Base-by-base conservation (phyloP, 768 basidiomycete species). In the Boletus rubescentipes region DNA sequence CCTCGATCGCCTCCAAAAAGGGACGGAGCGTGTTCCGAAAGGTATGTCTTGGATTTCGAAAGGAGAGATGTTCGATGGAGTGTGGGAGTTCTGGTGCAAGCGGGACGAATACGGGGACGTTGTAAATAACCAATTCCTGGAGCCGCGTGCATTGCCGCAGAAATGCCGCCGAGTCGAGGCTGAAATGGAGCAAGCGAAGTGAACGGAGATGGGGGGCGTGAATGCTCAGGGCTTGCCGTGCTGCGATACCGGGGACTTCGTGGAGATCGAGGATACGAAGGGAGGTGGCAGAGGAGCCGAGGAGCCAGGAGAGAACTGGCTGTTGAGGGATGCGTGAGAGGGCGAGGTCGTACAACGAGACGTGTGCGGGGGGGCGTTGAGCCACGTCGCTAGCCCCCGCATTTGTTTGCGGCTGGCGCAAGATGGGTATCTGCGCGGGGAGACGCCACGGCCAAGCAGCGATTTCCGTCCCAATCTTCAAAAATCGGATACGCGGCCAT, bases 261-360 rank as follows among this genome's bases (percentile, higher is more conserved):
- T 73, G 70, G 14, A 78, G 61, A 38, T 77, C 76, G 3, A 78
- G 59, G 54, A 79, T 72, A 20, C 68, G 72, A 12, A 80, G 68
- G 38, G 67, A 68, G 0, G 57, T 48, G 9, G 18, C n/a, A 8
- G 77, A 76, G 10, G 67, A 55, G 3, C 69, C 64, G 7, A 80
- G 66, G 5, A 80, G 60, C 77, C 77, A 79, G 18, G 48, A 36
- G 5, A 77, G 55, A n/a, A 73, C 66, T 0, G 58, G 35, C 2
- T 61, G 58, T n/a, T 62, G 63, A 0, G 70, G 72, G 4, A 66
- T 71, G 12, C 77, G 72, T 42, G 67, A 54, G 30, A 79, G 64
- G 0, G 61, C 66, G 35, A 80, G 71, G 53, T 80, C 77, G 56
- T 79, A 78, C 21, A 80, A 58, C 5, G 59, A 38, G 8, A 67